Evolutionary conservation across 1,139 yeast genomes (phyloP).

Genomic region (Sugiyamaella neomexicana): DNA sequence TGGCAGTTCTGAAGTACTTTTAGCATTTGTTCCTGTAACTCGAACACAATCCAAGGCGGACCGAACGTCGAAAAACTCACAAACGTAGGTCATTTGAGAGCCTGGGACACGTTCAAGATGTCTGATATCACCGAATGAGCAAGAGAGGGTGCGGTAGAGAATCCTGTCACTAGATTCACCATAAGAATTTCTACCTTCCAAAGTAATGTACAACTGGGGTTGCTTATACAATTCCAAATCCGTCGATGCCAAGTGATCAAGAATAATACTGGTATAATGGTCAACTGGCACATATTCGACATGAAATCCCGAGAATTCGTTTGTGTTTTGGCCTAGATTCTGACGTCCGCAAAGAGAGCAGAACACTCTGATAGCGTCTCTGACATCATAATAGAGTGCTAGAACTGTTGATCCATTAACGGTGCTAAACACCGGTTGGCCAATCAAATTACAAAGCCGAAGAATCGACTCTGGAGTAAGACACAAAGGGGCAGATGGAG

Average conservation of each 20-base stretch:
- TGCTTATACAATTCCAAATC: conserved; percentile 7
- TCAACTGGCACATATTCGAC: not conserved
- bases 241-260: not conserved
- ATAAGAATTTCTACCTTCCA: not conserved
- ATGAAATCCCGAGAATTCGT: not conserved
- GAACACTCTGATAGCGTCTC: conserved; percentile 33
- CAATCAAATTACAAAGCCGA: conserved; percentile 23
- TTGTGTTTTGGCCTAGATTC: not conserved
- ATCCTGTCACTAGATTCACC: not conserved
- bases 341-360: conserved; percentile 13
- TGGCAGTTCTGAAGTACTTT: not conserved
- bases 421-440: conserved; percentile 17
- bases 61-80: conserved; percentile 43
- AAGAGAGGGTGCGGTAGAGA: not conserved
- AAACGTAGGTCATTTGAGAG: conserved; percentile 27
- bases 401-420: conserved; percentile 8
- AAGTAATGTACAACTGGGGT: not conserved
- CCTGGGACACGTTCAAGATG: conserved; percentile 7
- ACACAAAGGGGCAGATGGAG: not conserved
- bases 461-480: conserved; percentile 10
- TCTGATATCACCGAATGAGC: conserved; percentile 1
- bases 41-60: conserved; percentile 28
- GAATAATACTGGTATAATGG: not conserved
- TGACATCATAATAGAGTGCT: conserved; percentile 34
- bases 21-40: conserved; percentile 9